Conservation (phyloP, 768 basidiomycete species). For the Erythrobasidium yunnanense region DNA sequence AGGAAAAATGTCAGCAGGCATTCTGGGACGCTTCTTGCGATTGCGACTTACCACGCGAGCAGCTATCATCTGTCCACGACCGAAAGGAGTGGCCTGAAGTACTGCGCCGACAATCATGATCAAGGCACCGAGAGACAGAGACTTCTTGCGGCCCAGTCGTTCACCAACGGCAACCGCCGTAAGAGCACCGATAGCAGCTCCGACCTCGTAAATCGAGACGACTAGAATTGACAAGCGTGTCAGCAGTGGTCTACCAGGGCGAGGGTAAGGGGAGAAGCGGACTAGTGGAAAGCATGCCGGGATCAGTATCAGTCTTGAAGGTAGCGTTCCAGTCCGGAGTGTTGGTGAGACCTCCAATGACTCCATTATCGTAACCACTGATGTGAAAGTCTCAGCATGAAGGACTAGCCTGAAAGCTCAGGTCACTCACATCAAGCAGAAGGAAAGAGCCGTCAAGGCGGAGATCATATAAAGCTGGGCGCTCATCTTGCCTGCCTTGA, state of each 20-base stretch:
- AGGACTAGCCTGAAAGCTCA: no score
- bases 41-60: background rate
- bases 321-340: background rate
- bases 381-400: no score
- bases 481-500: background rate
- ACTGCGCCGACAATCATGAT: slow-evolving; percentile 11
- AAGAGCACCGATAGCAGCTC: background rate
- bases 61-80: background rate
- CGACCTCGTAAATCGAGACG: slow-evolving; percentile 6
- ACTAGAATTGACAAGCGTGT: background rate
- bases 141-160: slow-evolving; percentile 1
- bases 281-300: background rate
- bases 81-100: background rate
- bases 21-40: background rate
- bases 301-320: background rate
- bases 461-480: background rate
- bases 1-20: background rate
- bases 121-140: background rate
- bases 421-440: slow-evolving; percentile 8
- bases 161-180: background rate
- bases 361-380: slow-evolving; percentile 1
- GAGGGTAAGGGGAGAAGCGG: background rate
- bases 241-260: background rate
- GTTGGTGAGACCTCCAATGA: background rate
- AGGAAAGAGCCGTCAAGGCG: background rate